These are phyloP conservation scores for Hemisphaericaspora xylanilytica DNA, from an alignment of 1,139 yeast species.

Conservation along the genomic window DNA sequence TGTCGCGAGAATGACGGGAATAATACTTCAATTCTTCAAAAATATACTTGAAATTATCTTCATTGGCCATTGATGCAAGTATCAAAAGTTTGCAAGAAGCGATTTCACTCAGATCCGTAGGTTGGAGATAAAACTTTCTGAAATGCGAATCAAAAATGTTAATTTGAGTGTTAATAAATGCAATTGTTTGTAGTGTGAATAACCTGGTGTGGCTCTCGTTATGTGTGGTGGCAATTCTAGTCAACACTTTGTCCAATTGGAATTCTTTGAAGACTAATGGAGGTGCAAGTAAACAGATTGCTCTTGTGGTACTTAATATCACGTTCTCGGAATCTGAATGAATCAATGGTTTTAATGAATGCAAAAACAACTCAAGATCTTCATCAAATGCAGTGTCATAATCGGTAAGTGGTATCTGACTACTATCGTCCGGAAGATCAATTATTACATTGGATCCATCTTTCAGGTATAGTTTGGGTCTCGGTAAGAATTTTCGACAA, in stretches of 20 bases:
- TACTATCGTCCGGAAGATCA: slow-evolving; percentile 40
- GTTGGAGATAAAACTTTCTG: slow-evolving; percentile 54
- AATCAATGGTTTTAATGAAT: slow-evolving; percentile 42
- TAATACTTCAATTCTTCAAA: too few species aligned
- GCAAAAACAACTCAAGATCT: slow-evolving; percentile 56
- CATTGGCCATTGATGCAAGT: too few species aligned
- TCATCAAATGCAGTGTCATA: slow-evolving; percentile 49
- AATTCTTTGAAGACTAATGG: slow-evolving; percentile 47
- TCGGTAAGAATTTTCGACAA: slow-evolving; percentile 55
- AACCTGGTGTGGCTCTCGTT: slow-evolving; percentile 29
- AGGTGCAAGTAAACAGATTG: slow-evolving; percentile 55
- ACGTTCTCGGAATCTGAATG: slow-evolving; percentile 59
- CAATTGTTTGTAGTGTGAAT: slow-evolving; percentile 43
- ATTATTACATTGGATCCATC: slow-evolving; percentile 24
- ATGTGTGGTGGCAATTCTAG: slow-evolving; percentile 35
- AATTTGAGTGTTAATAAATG: slow-evolving; percentile 33
- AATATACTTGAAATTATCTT: too few species aligned
- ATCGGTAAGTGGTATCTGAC: slow-evolving; percentile 24
- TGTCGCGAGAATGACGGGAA: too few species aligned
- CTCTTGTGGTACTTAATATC: slow-evolving; percentile 57
- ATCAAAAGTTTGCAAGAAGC: too few species aligned
- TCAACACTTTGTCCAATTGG: slow-evolving; percentile 49
- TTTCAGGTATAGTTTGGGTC: slow-evolving; percentile 40
- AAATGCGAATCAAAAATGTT: slow-evolving; percentile 47
- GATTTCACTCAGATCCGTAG: too few species aligned